Percentiles rank a stretch among this genome's conserved stretches.
Evolutionary conservation across 2,329 filamentous ascomycete species (phyloP).

Genomic region (Colletotrichum coccodes): DNA sequence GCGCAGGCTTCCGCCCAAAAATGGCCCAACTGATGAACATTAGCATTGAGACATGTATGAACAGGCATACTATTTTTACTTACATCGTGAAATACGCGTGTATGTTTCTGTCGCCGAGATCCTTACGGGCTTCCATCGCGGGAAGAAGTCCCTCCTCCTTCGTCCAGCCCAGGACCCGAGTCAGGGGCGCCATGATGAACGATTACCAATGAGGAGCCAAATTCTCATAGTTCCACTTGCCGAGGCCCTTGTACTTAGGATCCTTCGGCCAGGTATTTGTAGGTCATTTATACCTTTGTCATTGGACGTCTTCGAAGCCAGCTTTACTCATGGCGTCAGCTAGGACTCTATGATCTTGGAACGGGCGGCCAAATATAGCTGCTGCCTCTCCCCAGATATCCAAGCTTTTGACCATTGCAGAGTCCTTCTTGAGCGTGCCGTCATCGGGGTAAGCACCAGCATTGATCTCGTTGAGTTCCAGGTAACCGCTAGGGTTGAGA

Average conservation of each 20-base stretch:
- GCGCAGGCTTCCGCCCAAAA: slow-evolving; percentile 6
- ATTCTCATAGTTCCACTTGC: slow-evolving; percentile 44
- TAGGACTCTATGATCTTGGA: background rate
- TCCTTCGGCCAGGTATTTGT: slow-evolving; percentile 48
- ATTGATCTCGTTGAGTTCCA: slow-evolving; percentile 54
- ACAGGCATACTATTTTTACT: slow-evolving; percentile 5
- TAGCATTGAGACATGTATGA: background rate
- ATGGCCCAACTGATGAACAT: background rate
- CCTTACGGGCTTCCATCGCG: slow-evolving; percentile 41
- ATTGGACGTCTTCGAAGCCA: slow-evolving; percentile 45
- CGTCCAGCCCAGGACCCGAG: slow-evolving; percentile 42
- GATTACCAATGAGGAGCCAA: slow-evolving; percentile 41
- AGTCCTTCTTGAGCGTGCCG: slow-evolving; percentile 43
- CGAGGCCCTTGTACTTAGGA: slow-evolving; percentile 44
- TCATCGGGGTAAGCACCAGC: slow-evolving; percentile 52
- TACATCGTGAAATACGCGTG: slow-evolving; percentile 43
- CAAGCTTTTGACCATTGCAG: slow-evolving; percentile 37
- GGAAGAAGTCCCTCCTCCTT: slow-evolving; percentile 42
- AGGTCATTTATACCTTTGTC: slow-evolving; percentile 38
- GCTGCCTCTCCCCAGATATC: background rate
- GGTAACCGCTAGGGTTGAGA: slow-evolving; percentile 53
- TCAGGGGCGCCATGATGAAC: slow-evolving; percentile 42
- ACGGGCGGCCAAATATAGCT: background rate
- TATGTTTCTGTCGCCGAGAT: slow-evolving; percentile 40
- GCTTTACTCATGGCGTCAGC: slow-evolving; percentile 35